Percentiles rank a stretch among this genome's conserved stretches.
Conservation (phyloP, 441 rosid species). For the Viola pubescens region DNA sequence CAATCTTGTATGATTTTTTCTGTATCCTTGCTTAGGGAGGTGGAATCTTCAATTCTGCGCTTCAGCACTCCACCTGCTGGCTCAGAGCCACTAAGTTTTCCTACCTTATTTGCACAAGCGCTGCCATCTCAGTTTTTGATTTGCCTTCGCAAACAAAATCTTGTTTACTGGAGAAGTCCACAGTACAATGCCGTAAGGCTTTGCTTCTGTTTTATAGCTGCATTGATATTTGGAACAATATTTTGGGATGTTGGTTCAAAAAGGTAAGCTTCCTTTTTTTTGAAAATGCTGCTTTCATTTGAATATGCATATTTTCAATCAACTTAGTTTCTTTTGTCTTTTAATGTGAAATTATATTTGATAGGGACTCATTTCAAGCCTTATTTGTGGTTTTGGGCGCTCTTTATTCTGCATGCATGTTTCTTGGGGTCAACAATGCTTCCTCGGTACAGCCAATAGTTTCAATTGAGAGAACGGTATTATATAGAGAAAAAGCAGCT, state of each 20-base stretch:
- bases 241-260: constrained; percentile 74
- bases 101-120: constrained; percentile 51
- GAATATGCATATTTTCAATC: not conserved
- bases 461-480: constrained; percentile 76
- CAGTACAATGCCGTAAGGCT: constrained; percentile 68
- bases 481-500: constrained; percentile 88
- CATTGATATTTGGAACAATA: constrained; percentile 69
- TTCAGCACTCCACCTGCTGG: constrained; percentile 58
- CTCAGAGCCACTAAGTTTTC: constrained; percentile 51
- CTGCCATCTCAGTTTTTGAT: constrained; percentile 45
- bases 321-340: not conserved
- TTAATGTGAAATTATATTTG: not conserved
- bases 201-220: constrained; percentile 49
- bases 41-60: constrained; percentile 52
- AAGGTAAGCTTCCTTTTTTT: constrained; percentile 30
- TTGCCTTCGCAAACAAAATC: constrained; percentile 77
- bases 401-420: constrained; percentile 69
- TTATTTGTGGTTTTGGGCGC: constrained; percentile 72
- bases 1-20: not conserved
- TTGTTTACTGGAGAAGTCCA: constrained; percentile 96
- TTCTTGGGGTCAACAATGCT: constrained; percentile 84
- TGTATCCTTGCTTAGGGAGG: constrained; percentile 39
- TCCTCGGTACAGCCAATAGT: constrained; percentile 86
- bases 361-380: constrained; percentile 48
- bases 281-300: not conserved